Base-by-base conservation (phyloP, 306 rosid species). In the Canavalia gladiata region DNA sequence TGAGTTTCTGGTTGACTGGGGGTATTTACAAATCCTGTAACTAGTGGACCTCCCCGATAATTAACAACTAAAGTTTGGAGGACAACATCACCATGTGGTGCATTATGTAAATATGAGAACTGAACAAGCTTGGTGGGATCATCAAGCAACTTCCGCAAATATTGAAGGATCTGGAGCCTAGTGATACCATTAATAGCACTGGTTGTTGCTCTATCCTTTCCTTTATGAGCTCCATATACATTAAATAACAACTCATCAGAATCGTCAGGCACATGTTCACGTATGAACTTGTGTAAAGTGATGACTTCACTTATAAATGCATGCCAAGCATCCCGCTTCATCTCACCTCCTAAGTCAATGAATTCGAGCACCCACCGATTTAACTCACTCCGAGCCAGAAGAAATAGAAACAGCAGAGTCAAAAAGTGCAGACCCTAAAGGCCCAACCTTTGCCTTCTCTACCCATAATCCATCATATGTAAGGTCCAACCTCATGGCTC, bases 281-380 rank as follows among this genome's bases (percentile, higher is more conserved):
- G 81, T 28, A 87, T 82, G 86, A 95, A 95, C 82, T 89, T 88
- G 91, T 95, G 98, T 54, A 93, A 70, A 66, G 90, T 68, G 68
- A 90, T 88, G 82, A 93, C 89, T 84, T 95, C 99, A 73, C 92
- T 88, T 34, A 95, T 86, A 78, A 91, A 86, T 10, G 98, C 94
- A 84, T 93, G 89, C 99, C 99, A 95, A 64, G 88, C 92, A 58
- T 95, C 99, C 83, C 98, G 88, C 91, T 94, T 90, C 98, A 95
- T 91, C 74, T 95, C 99, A 79, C 99, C 97, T 82, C 99, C 99
- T 85, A 93, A 89, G 88, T 95, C 98, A 31, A 95, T 91, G 85
- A 95, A 91, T 84, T 95, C 99, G 71, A 95, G 91, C 50, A 93
- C 90, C 97, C 92, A 95, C 6, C 80, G 54, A 81, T 91, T 76